phyloP scores from a whole-genome alignment of 352 stramenopile genomes.

The Elongisporangium undulatum region DNA sequence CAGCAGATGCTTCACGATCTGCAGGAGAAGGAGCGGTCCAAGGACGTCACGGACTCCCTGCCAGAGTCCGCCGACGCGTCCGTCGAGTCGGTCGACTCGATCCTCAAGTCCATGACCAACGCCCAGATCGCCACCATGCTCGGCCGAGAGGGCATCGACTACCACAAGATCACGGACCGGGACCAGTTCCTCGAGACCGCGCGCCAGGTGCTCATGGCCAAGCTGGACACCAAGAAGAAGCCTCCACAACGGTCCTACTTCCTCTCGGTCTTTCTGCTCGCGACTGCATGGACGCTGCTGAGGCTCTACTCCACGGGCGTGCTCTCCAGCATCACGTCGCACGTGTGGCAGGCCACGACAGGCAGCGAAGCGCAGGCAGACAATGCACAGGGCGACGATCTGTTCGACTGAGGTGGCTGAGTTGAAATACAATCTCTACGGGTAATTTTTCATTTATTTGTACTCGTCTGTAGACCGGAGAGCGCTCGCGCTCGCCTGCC shows the following conservation, averaged over 20 bases:
- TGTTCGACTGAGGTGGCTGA: neutral
- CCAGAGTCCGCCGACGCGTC: slow-evolving; percentile 9
- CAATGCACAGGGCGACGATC: neutral
- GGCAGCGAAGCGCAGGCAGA: neutral
- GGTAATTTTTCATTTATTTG: slow-evolving; percentile 3
- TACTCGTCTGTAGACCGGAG: slow-evolving; percentile 2
- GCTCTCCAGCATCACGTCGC: slow-evolving; percentile 12
- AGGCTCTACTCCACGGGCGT: slow-evolving; percentile 67
- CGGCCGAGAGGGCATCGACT: slow-evolving; percentile 60
- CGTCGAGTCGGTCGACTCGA: slow-evolving; percentile 52
- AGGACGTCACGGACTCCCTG: slow-evolving; percentile 14
- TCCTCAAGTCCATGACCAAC: slow-evolving; percentile 75
- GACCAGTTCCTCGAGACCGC: slow-evolving; percentile 75
- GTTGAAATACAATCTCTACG: neutral
- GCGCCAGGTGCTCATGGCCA: slow-evolving; percentile 55
- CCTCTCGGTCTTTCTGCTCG: slow-evolving; percentile 50
- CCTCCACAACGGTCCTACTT: slow-evolving; percentile 38
- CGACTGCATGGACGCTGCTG: slow-evolving; percentile 58
- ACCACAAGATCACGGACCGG: slow-evolving; percentile 67
- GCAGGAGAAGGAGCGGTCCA: slow-evolving; percentile 58
- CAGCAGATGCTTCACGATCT: slow-evolving; percentile 82
- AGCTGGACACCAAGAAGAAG: slow-evolving; percentile 28
- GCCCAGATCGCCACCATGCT: slow-evolving; percentile 65
- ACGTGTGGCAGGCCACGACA: neutral
- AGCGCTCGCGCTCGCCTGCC: neutral